Evolutionary conservation across 129 eudicot genomes (phyloP).

Genomic region (Flaveria brownii): DNA sequence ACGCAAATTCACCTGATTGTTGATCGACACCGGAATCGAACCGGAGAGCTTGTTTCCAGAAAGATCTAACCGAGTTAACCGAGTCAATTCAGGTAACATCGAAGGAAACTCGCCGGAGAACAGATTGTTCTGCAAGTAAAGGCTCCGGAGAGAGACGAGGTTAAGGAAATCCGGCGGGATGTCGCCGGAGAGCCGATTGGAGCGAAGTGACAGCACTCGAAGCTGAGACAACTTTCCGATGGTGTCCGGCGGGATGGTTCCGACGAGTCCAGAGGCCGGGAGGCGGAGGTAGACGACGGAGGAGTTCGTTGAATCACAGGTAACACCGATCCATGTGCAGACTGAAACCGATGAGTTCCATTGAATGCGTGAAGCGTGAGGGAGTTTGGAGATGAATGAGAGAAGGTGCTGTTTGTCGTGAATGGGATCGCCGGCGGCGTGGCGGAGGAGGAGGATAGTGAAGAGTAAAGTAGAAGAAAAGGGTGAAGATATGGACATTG

Average conservation of each 20-base stretch:
- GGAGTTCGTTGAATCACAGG: conserved; percentile 51
- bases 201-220: conserved; percentile 58
- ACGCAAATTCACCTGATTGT: conserved; percentile 24
- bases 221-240: conserved; percentile 53
- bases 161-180: conserved; percentile 60
- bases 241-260: conserved; percentile 54
- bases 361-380: conserved; percentile 55
- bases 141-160: conserved; percentile 43
- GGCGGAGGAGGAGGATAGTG: conserved; percentile 18
- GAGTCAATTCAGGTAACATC: conserved; percentile 40
- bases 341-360: conserved; percentile 64
- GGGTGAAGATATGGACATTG: background rate
- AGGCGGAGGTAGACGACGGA: conserved; percentile 62
- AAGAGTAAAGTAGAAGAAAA: background rate
- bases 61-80: conserved; percentile 56
- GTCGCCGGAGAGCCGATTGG: conserved; percentile 52
- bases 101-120: conserved; percentile 63
- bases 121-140: conserved; percentile 51
- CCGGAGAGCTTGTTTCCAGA: conserved; percentile 48
- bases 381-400: conserved; percentile 51
- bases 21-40: background rate
- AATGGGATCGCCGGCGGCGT: conserved; percentile 55
- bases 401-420: conserved; percentile 76
- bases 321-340: conserved; percentile 76
- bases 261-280: conserved; percentile 74